Percentiles rank a stretch among this genome's conserved stretches.
Conservation (phyloP, 768 basidiomycete genomes). For the Leccinum pellstonianum region DNA sequence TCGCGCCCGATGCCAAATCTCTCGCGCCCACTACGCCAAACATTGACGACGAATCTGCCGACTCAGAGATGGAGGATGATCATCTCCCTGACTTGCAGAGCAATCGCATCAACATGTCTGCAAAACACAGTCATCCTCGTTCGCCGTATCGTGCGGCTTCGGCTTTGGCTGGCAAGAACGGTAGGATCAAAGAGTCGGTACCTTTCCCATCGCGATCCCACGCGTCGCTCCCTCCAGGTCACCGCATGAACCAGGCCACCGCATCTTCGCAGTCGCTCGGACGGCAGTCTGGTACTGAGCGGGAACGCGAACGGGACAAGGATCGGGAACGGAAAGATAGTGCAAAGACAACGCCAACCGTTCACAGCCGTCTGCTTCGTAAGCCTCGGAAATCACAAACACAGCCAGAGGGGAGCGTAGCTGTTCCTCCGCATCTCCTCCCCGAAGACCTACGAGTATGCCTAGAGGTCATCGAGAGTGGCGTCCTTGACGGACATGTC, state of each 20-base stretch:
- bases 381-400: slow-evolving; percentile 69
- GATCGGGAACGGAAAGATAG: slow-evolving; percentile 50
- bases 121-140: slow-evolving; percentile 68
- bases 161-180: slow-evolving; percentile 40
- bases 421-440: slow-evolving; percentile 72
- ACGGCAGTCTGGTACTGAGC: slow-evolving; percentile 59
- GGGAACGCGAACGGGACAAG: slow-evolving; percentile 39
- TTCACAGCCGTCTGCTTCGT: slow-evolving; percentile 52
- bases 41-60: slow-evolving; percentile 72
- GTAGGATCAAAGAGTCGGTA: slow-evolving; percentile 46
- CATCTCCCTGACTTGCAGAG: slow-evolving; percentile 36
- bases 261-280: slow-evolving; percentile 76
- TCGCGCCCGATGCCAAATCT: slow-evolving; percentile 50
- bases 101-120: slow-evolving; percentile 25
- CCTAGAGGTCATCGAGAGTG: slow-evolving; percentile 81
- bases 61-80: slow-evolving; percentile 67
- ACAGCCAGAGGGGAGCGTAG: slow-evolving; percentile 43
- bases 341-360: slow-evolving; percentile 34
- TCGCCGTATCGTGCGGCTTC: slow-evolving; percentile 68
- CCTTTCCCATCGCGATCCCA: slow-evolving; percentile 83
- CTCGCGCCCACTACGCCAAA: slow-evolving; percentile 48
- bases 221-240: slow-evolving; percentile 68
- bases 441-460: slow-evolving; percentile 87
- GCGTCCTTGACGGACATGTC: slow-evolving; percentile 87
- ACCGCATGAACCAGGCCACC: slow-evolving; percentile 47